Evolutionary conservation across 257 asterid genomes (phyloP).

Genomic region (Dorcoceras hygrometricum): DNA sequence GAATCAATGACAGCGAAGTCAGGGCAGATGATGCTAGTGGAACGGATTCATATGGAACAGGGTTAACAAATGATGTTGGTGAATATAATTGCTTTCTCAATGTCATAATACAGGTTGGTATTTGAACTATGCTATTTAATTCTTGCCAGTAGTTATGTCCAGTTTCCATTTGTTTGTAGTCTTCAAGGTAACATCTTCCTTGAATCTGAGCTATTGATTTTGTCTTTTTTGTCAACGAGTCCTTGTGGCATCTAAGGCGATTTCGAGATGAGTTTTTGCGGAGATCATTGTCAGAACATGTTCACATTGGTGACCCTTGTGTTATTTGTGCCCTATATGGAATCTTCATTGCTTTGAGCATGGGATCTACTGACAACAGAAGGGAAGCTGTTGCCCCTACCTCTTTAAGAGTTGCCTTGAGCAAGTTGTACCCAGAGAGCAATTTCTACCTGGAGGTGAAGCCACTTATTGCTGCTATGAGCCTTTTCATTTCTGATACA

Average conservation of each 20-base stretch:
- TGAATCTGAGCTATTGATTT: constrained; percentile 24
- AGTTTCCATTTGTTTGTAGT: constrained; percentile 12
- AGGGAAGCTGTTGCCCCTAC: constrained; percentile 87
- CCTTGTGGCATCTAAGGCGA: constrained; percentile 84
- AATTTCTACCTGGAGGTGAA: constrained; percentile 93
- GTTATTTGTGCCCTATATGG: constrained; percentile 79
- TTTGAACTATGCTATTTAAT: constrained; percentile 12
- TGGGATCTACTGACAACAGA: constrained; percentile 44
- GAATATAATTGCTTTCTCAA: constrained; percentile 97
- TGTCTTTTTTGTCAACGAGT: constrained; percentile 39
- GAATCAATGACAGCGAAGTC: constrained; percentile 34
- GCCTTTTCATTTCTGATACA: constrained; percentile 9
- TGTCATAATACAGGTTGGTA: constrained; percentile 94
- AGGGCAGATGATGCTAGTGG: constrained; percentile 31
- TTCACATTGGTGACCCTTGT: constrained; percentile 94
- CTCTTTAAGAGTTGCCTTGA: constrained; percentile 79
- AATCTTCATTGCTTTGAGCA: constrained; percentile 70
- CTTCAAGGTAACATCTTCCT: constrained; percentile 23
- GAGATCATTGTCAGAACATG: constrained; percentile 65
- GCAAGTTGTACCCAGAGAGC: constrained; percentile 88
- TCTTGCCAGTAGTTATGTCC: constrained; percentile 14
- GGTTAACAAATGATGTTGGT: constrained; percentile 90
- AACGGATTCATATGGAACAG: constrained; percentile 62
- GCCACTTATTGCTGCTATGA: constrained; percentile 12
- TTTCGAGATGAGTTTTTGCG: constrained; percentile 81